These are phyloP conservation scores for Lonicera japonica DNA, from an alignment of 129 eudicot genomes.

Conservation along the genomic window DNA sequence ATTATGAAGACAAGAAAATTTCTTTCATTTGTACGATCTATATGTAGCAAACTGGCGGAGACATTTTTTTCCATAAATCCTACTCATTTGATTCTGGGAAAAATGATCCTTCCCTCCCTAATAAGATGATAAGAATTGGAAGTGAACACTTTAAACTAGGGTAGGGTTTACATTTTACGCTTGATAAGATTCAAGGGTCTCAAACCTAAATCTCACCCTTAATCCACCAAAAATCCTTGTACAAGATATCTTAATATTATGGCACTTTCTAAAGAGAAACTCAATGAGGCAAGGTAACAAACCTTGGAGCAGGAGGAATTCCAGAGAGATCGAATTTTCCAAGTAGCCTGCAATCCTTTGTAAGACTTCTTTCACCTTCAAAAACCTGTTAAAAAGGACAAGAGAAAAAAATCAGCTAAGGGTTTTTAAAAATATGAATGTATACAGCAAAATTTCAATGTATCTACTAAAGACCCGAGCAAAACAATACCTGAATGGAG, in stretches of 20 bases:
- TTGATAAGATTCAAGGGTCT: no score
- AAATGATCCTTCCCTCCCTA: neutral
- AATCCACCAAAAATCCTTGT: no score
- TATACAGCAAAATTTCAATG: neutral
- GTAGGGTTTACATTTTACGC: no score
- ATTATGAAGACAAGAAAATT: no score
- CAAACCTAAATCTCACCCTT: no score
- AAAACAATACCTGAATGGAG: constrained; percentile 42
- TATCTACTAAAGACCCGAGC: neutral
- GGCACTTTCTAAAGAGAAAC: neutral
- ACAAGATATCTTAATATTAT: no score
- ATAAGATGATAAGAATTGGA: no score
- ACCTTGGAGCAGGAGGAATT: constrained; percentile 59
- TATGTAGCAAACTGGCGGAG: no score
- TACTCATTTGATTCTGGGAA: no score
- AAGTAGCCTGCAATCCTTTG: constrained; percentile 55
- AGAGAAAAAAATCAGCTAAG: neutral
- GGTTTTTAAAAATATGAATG: neutral
- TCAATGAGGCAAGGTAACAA: neutral
- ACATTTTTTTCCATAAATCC: no score
- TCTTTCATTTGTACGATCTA: no score
- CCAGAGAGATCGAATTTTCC: constrained; percentile 62
- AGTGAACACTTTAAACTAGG: no score
- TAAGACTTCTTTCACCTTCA: constrained; percentile 71
- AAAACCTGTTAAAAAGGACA: constrained; percentile 31